These are phyloP conservation scores for Fomitopsis pinicola DNA, from an alignment of 1,284 basidiomycete species.

Conservation along the genomic window DNA sequence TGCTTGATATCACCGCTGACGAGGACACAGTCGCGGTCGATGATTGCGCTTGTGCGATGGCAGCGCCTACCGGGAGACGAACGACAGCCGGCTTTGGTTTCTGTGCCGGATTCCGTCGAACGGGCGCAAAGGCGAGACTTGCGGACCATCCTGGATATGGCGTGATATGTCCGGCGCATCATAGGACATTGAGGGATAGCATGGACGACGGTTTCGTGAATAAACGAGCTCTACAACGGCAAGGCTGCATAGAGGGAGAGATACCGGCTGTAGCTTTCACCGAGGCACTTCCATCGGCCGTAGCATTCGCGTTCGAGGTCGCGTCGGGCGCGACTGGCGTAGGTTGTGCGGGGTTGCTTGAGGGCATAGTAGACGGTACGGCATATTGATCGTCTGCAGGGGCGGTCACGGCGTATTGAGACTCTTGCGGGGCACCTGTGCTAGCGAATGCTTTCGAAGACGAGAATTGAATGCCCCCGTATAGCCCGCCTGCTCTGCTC, in stretches of 20 bases:
- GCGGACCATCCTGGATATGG: conserved; percentile 70
- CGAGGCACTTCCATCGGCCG: conserved; percentile 34
- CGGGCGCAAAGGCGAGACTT: conserved; percentile 80
- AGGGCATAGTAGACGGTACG: conserved; percentile 7
- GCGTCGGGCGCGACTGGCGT: conserved; percentile 13
- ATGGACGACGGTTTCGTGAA: conserved; percentile 32
- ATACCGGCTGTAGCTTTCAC: conserved; percentile 80
- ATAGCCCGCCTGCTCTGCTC: conserved; percentile 72
- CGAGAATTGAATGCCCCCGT: conserved; percentile 79
- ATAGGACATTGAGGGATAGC: conserved; percentile 17
- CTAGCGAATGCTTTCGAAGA: conserved; percentile 48
- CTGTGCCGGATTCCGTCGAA: conserved; percentile 48
- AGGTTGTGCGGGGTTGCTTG: conserved; percentile 8
- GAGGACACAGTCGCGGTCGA: conserved; percentile 16
- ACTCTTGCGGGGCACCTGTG: conserved; percentile 26
- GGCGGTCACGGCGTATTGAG: conserved; percentile 9
- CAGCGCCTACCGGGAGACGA: conserved; percentile 61
- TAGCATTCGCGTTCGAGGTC: conserved; percentile 13
- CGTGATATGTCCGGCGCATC: conserved; percentile 1
- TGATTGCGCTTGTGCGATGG: conserved; percentile 35
- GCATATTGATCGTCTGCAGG: conserved; percentile 6
- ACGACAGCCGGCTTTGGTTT: conserved; percentile 49
- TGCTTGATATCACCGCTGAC: conserved; percentile 48
- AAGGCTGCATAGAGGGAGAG: conserved; percentile 40
- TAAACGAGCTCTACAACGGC: conserved; percentile 30